phyloP scores from a whole-genome alignment of 2,329 filamentous ascomycete species.

The Parafenestella ontariensis region DNA sequence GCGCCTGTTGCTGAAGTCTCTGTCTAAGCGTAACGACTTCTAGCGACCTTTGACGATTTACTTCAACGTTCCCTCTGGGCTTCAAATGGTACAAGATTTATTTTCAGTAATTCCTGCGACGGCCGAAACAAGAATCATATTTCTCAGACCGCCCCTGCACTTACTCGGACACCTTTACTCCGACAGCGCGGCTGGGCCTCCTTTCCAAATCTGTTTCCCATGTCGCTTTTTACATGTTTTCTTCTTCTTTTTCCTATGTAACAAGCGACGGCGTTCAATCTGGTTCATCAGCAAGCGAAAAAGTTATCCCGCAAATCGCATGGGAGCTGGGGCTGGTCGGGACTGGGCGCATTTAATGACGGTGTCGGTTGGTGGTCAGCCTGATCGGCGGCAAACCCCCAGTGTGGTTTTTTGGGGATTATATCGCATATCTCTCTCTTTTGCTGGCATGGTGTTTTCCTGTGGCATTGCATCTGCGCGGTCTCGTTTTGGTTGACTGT shows the following conservation, averaged over 20 bases:
- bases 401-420: conserved; percentile 1
- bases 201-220: conserved; percentile 9
- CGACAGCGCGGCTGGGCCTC: conserved; percentile 28
- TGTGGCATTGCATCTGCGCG: conserved; percentile 23
- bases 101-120: conserved; percentile 17
- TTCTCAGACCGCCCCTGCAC: conserved; percentile 25
- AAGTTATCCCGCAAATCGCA: conserved; percentile 20
- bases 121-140: conserved; percentile 26
- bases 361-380: conserved; percentile 5
- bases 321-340: background rate
- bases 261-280: conserved; percentile 30
- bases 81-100: conserved; percentile 17
- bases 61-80: conserved; percentile 2
- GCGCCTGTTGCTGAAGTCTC: conserved; percentile 26
- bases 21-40: conserved; percentile 13
- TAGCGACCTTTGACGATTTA: conserved; percentile 11
- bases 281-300: conserved; percentile 3
- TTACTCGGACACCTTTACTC: conserved; percentile 8
- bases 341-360: conserved; percentile 5
- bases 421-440: too few species aligned
- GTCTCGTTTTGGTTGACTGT: conserved; percentile 27
- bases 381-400: conserved; percentile 3
- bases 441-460: conserved; percentile 24
- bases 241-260: conserved; percentile 12
- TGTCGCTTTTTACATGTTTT: conserved; percentile 24